Evolutionary conservation across 139 green algal genomes (phyloP), one percentile per base, ranked within the genome.

Genomic region (Micractinium conductrix): DNA sequence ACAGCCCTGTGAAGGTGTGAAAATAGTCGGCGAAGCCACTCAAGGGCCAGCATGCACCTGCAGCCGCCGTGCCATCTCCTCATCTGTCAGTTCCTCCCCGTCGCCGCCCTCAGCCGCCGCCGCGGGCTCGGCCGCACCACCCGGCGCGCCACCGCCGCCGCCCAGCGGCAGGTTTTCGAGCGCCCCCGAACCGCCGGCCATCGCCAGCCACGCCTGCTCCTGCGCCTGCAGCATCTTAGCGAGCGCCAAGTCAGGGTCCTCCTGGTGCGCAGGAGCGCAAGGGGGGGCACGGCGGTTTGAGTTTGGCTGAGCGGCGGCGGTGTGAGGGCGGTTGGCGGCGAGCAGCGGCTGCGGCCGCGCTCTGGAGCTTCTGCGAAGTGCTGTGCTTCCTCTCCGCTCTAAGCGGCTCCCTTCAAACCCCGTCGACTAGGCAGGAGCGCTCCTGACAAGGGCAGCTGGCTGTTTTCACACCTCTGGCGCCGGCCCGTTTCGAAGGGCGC

Each of bases 141-240:
- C 69, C 0, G 37, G 38, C 35, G 40, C 73, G n/a, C 30, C 42
- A 30, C 37, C 78, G 60, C 42, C 30, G 0, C 62, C 62, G 1
- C 16, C 6, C 10, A 43, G 30, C 28, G 62, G 62, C 78, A 74
- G 19, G 62, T 74, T 74, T 33, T 83, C 62, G 3, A 83, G n/a
- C 17, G 42, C 53, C n/a, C 78, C 42, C 0, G 35, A 24, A 37
- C 35, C 26, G 42, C 78, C 55, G 30, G 87, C 75, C 65, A 88
- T 62, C 14, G 79, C 44, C 65, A 89, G 76, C 53, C 89, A 89
- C 22, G 83, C 88, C 33, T 85, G 63, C 73, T 92, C 88, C 73
- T 92, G 88, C 1, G 89, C 86, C 80, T 92, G 88, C 45, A 92
- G 55, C 28, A 86, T 50, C 86, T 91, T 92, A 28, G 88, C 88